Percentiles rank a stretch among this genome's conserved stretches.
These are phyloP conservation scores for Pseudozyma pruni DNA, from an alignment of 1,284 basidiomycete genomes.

Conservation along the genomic window DNA sequence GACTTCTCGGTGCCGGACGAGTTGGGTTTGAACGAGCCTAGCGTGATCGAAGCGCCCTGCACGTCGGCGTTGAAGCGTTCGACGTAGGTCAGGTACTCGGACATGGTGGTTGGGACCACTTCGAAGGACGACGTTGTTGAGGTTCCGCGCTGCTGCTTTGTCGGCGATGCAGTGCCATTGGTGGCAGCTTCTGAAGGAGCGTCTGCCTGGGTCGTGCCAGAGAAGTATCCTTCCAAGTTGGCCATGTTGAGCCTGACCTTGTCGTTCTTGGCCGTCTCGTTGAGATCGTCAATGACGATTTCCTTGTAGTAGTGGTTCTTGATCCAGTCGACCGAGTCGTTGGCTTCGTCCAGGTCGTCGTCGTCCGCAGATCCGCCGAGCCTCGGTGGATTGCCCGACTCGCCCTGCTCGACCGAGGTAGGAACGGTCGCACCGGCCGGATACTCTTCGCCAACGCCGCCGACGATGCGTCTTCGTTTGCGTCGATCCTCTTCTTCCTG, in stretches of 20 bases:
- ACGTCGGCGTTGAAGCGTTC: slow-evolving; percentile 17
- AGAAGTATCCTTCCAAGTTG: slow-evolving; percentile 43
- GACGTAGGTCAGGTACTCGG: slow-evolving; percentile 19
- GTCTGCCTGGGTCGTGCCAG: not conserved
- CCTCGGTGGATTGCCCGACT: slow-evolving; percentile 21
- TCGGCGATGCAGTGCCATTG: slow-evolving; percentile 31
- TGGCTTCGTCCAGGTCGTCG: slow-evolving; percentile 15
- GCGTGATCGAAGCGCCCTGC: not conserved
- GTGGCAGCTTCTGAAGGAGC: not conserved
- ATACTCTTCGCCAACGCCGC: slow-evolving; percentile 64
- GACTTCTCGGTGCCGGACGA: not conserved
- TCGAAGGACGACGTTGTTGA: slow-evolving; percentile 1
- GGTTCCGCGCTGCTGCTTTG: slow-evolving; percentile 53
- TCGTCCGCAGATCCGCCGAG: slow-evolving; percentile 14
- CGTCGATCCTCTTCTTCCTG: slow-evolving; percentile 34
- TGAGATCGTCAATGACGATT: slow-evolving; percentile 87
- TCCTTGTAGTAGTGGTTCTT: slow-evolving; percentile 72
- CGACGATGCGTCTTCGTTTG: slow-evolving; percentile 52
- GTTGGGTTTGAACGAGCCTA: slow-evolving; percentile 17
- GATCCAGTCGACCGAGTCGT: slow-evolving; percentile 39
- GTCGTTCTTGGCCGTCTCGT: slow-evolving; percentile 74
- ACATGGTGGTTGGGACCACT: not conserved
- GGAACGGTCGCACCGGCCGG: slow-evolving; percentile 6
- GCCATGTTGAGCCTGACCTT: slow-evolving; percentile 83
- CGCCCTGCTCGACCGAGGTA: slow-evolving; percentile 7